phyloP scores from a whole-genome alignment of 2,329 filamentous ascomycete genomes.

The Aspergillus sergii region DNA sequence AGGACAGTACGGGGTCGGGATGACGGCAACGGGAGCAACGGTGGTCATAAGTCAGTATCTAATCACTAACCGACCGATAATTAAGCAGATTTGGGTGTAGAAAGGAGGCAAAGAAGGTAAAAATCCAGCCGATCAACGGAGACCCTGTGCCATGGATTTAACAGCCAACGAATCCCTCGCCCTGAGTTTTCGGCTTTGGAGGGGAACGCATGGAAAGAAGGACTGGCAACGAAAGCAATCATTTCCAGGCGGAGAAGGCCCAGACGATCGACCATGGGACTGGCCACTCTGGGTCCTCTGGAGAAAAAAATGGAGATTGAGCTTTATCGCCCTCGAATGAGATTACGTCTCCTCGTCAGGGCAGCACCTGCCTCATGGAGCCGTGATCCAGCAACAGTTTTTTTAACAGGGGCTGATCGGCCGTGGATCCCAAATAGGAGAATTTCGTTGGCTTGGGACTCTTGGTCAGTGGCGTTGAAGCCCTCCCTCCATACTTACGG shows the following conservation, averaged over 20 bases:
- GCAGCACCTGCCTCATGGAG: constrained; percentile 6
- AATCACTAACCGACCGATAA: not conserved
- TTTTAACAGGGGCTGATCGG: constrained; percentile 11
- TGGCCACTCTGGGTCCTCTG: constrained; percentile 9
- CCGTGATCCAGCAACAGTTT: constrained; percentile 5
- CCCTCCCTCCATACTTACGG: not conserved
- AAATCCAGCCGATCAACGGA: constrained; percentile 10
- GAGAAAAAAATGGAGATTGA: constrained; percentile 8
- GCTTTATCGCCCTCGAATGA: not conserved
- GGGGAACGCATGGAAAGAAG: not conserved
- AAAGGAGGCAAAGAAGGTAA: constrained; percentile 7
- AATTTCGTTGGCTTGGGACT: constrained; percentile 5
- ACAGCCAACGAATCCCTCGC: constrained; percentile 2
- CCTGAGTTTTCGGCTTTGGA: constrained; percentile 4
- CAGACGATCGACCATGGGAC: constrained; percentile 12
- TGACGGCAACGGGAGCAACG: constrained; percentile 7
- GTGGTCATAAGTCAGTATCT: not conserved
- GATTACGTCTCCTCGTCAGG: not conserved
- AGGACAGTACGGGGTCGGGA: constrained; percentile 8
- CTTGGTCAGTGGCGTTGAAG: not conserved
- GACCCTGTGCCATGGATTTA: constrained; percentile 7
- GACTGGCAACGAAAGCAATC: constrained; percentile 6
- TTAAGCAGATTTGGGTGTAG: constrained; percentile 11
- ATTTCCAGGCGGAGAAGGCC: constrained; percentile 10
- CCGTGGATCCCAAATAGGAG: constrained; percentile 14